Conservation (phyloP, 768 basidiomycete species). For the Amanita fuliginea region DNA sequence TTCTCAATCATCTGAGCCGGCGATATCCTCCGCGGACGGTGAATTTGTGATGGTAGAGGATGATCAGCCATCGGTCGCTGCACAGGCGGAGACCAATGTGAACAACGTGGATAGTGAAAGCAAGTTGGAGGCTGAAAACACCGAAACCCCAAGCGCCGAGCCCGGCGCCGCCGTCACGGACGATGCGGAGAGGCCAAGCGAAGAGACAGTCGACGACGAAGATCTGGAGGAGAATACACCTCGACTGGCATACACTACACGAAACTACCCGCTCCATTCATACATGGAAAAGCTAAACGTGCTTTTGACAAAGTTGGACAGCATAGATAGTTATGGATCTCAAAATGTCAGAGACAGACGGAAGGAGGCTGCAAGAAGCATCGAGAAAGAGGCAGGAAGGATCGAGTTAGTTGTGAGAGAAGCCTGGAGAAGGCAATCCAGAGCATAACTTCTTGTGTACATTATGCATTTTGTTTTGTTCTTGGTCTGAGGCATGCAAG, state of each 20-base stretch:
- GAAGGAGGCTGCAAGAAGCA: constrained; percentile 38
- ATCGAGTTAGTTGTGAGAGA: constrained; percentile 37
- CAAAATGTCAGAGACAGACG: constrained; percentile 38
- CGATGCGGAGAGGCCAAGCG: background rate
- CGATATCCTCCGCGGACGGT: background rate
- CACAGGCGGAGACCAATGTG: too few species aligned
- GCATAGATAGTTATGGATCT: constrained; percentile 54
- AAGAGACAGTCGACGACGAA: background rate
- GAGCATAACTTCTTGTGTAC: background rate
- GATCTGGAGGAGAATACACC: background rate
- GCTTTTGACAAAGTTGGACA: constrained; percentile 57
- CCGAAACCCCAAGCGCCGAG: background rate
- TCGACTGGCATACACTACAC: constrained; percentile 45
- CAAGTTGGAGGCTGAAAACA: background rate
- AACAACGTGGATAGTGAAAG: too few species aligned
- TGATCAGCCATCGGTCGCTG: too few species aligned
- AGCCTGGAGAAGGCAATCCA: constrained; percentile 20
- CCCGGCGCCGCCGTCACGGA: background rate
- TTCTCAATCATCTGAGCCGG: background rate
- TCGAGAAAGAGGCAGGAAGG: constrained; percentile 49
- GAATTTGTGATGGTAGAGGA: background rate
- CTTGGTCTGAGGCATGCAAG: too few species aligned
- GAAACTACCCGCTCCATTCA: constrained; percentile 48
- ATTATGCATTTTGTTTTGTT: too few species aligned
- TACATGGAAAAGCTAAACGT: constrained; percentile 55